Evolutionary conservation across 768 basidiomycete genomes (phyloP).

Genomic region (Collybiopsis confluens): DNA sequence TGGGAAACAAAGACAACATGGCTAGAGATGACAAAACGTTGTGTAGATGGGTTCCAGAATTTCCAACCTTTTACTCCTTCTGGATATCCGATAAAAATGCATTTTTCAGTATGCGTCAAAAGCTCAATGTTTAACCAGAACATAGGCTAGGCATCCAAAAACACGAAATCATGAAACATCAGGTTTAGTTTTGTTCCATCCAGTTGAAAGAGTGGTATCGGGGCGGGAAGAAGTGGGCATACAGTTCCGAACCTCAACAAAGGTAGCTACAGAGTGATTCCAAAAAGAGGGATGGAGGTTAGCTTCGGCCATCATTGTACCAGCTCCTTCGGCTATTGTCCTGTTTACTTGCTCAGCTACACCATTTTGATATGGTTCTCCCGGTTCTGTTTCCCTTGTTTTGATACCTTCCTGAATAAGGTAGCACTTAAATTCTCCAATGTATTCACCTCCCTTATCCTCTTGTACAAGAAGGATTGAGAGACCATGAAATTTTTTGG

Average conservation of each 20-base stretch:
- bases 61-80: conserved; percentile 26
- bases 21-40: conserved; percentile 22
- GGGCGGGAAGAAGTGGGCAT: conserved; percentile 11
- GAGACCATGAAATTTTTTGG: conserved; percentile 11
- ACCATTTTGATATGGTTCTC: conserved; percentile 24
- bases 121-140: conserved; percentile 26
- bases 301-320: conserved; percentile 17
- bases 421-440: conserved; percentile 5
- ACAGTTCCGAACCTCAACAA: conserved; percentile 17
- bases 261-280: conserved; percentile 18
- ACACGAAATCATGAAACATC: conserved; percentile 26
- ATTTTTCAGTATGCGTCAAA: conserved; percentile 26
- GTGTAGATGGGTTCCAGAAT: conserved; percentile 27
- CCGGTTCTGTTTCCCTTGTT: conserved; percentile 14
- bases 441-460: conserved; percentile 14
- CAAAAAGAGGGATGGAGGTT: conserved; percentile 20
- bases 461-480: neutral
- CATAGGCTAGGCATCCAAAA: conserved; percentile 36
- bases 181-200: conserved; percentile 11
- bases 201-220: conserved; percentile 6
- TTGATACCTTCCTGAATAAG: conserved; percentile 15
- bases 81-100: conserved; percentile 35
- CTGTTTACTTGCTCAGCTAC: conserved; percentile 25
- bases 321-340: conserved; percentile 16
- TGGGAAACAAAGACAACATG: conserved; percentile 26